Base-by-base conservation (phyloP, 2,329 filamentous ascomycete species). In the Coniella lustricola region DNA sequence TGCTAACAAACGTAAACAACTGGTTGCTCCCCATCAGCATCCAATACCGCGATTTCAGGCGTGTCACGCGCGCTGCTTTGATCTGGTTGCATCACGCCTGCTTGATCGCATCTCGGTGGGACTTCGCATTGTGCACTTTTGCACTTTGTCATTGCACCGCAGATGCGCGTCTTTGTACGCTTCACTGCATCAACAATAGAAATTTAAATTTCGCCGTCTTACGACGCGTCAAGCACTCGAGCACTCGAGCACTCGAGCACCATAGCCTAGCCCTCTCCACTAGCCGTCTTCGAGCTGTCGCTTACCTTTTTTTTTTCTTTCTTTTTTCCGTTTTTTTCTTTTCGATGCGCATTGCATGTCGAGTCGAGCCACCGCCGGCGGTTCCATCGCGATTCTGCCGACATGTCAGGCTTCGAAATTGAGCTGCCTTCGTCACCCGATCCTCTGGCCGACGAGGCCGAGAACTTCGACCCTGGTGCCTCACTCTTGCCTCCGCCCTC, bases 401-500 rank as follows among this genome's bases (percentile, higher is more conserved):
- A 54, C 14, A 54, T 51, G 52, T 54, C 52, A 49, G 52, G 48
- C 46, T 51, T 54, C 49, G 49, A 49, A 22, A 60, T 64, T 35
- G 62, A 64, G 41, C 53, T 59, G 38, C 52, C 56, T 29, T 65
- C 64, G 41, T 67, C 64, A 39, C 64, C 64, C 39, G 64, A 66
- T 52, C 64, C 64, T 42, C 57, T 66, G 46, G 59, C 44, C 44
- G 50, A 70, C 60, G 67, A 66, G 38, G 59, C 62, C n/a, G 57
- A 64, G 48, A 56, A 60, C 46, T 57, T 56, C 48, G 65, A 61
- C 51, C 47, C 48, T 13, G 31, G 35, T 17, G 32, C 37, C 36
- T 46, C 44, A 2, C 31, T 48, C 16, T 39, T 22, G 21, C 47
- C 35, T 18, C 50, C 44, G 29, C 50, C 50, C n/a, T 49, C 50